Percentiles rank a stretch among this genome's conserved stretches.
Evolutionary conservation across 1,139 yeast species (phyloP).

Genomic region (Yamadazyma pseudoaaseri): DNA sequence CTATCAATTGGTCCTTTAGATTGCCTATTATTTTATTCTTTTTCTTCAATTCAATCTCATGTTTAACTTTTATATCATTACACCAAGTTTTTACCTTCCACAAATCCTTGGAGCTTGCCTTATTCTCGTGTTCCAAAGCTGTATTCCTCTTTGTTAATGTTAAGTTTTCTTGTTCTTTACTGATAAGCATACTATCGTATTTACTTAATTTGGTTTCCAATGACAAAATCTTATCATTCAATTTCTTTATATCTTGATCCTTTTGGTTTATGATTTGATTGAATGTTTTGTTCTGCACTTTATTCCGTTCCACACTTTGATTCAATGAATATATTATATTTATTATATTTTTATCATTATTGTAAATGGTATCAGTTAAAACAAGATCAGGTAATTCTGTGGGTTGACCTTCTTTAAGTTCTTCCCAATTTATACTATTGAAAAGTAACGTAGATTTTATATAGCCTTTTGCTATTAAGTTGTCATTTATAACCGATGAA

Average conservation of each 20-base stretch:
- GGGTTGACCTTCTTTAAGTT: slow-evolving; percentile 22
- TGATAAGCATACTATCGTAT: slow-evolving; percentile 7
- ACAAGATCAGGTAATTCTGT: slow-evolving; percentile 15
- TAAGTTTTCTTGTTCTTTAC: slow-evolving; percentile 15
- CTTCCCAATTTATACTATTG: slow-evolving; percentile 35
- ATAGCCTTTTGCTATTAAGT: slow-evolving; percentile 38
- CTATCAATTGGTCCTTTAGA: slow-evolving; percentile 40
- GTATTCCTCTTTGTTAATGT: slow-evolving; percentile 17
- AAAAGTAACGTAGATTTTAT: slow-evolving; percentile 32
- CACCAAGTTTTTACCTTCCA: slow-evolving; percentile 28
- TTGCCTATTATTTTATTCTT: slow-evolving; percentile 35
- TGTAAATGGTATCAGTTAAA: slow-evolving; percentile 31
- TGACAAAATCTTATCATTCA: slow-evolving; percentile 22
- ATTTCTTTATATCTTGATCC: slow-evolving; percentile 28
- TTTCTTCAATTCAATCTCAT: slow-evolving; percentile 41
- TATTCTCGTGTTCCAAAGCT: slow-evolving; percentile 23
- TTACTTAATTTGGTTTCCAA: slow-evolving; percentile 21
- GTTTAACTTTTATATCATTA: slow-evolving; percentile 33
- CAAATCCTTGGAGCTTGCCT: slow-evolving; percentile 30
- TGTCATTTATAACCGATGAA: slow-evolving; percentile 38
- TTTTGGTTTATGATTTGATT: slow-evolving; percentile 29
- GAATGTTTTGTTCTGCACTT: slow-evolving; percentile 33
- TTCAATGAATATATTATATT: slow-evolving; percentile 42
- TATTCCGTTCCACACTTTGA: slow-evolving; percentile 38
- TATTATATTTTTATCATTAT: slow-evolving; percentile 44